These are phyloP conservation scores for Mycosphaerella arachidis DNA, from an alignment of 2,329 filamentous ascomycete species.

Conservation along the genomic window DNA sequence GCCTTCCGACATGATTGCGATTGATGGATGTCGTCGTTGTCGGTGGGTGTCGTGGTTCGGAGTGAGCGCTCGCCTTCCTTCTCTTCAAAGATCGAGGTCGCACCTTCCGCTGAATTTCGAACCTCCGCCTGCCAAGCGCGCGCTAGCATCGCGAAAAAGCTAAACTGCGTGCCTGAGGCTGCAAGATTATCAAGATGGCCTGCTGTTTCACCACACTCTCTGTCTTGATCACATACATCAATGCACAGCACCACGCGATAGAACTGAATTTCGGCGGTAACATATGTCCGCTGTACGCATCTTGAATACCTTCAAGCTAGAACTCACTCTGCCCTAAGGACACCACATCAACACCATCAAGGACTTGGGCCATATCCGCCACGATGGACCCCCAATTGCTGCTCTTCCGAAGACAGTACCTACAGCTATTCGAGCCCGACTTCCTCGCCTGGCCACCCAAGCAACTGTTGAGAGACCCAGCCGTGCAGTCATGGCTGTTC, in stretches of 20 bases:
- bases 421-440: constrained; percentile 65
- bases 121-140: neutral
- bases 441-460: constrained; percentile 60
- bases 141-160: neutral
- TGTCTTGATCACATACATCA: neutral
- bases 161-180: neutral
- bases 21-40: constrained; percentile 8
- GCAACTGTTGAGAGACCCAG: constrained; percentile 53
- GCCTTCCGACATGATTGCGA: constrained; percentile 74
- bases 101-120: neutral
- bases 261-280: too few species aligned
- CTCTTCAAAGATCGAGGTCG: neutral
- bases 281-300: too few species aligned
- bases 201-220: neutral
- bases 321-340: too few species aligned
- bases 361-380: neutral
- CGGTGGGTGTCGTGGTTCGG: neutral
- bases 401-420: constrained; percentile 67
- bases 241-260: neutral
- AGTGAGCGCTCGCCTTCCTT: constrained; percentile 20
- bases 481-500: constrained; percentile 65
- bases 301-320: too few species aligned
- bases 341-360: neutral
- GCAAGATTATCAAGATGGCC: neutral
- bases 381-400: constrained; percentile 34